phyloP scores from a whole-genome alignment of 371 early-diverging fungal genomes.

The Mucor racemosus region DNA sequence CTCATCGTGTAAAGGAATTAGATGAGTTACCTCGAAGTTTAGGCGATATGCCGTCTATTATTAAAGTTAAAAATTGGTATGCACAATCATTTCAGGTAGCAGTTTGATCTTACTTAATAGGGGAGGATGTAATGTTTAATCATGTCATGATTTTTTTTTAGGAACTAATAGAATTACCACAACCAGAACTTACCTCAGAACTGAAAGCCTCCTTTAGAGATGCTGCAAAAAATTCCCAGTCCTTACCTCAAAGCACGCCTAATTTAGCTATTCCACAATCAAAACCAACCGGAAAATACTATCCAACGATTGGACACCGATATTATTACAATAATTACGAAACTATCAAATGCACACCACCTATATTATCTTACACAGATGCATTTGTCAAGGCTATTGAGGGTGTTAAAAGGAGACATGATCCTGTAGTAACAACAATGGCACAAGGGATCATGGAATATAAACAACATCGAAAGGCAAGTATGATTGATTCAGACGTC shows the following conservation, averaged over 20 bases:
- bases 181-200: slow-evolving; percentile 56
- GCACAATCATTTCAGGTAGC: slow-evolving; percentile 87
- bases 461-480: slow-evolving; percentile 69
- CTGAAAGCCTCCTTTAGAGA: slow-evolving; percentile 35
- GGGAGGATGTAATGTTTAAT: neutral
- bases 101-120: too few relatives aligned
- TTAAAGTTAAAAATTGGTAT: slow-evolving; percentile 94
- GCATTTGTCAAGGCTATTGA: slow-evolving; percentile 87
- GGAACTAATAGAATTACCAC: slow-evolving; percentile 80
- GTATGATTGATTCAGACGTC: slow-evolving; percentile 76
- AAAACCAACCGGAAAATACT: slow-evolving; percentile 16
- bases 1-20: slow-evolving; percentile 95
- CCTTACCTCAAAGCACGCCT: slow-evolving; percentile 64
- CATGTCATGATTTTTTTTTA: slow-evolving; percentile 14
- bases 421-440: slow-evolving; percentile 91
- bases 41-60: slow-evolving; percentile 89
- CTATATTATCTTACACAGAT: slow-evolving; percentile 78
- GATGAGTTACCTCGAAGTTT: slow-evolving; percentile 88
- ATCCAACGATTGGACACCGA: slow-evolving; percentile 49
- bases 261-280: slow-evolving; percentile 48
- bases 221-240: slow-evolving; percentile 22
- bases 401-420: slow-evolving; percentile 90
- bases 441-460: slow-evolving; percentile 95
- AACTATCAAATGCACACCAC: slow-evolving; percentile 68
- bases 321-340: slow-evolving; percentile 65